These are phyloP conservation scores for Brasenia schreberi DNA, from an alignment of 164 flowering plant species.

Conservation along the genomic window DNA sequence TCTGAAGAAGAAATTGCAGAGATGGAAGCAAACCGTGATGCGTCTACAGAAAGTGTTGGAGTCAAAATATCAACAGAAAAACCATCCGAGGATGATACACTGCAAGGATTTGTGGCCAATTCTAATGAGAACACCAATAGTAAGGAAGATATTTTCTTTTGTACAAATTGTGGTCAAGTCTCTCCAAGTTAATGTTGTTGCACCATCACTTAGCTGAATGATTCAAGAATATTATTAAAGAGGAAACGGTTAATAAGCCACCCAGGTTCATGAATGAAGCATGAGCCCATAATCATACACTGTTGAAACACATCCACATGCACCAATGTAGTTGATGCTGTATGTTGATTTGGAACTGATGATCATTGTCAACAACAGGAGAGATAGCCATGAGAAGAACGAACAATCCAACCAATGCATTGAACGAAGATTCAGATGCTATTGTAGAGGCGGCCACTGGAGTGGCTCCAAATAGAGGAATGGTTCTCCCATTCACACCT, in stretches of 20 bases:
- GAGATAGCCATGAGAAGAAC: slow-evolving; percentile 44
- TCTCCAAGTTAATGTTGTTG: too few relatives aligned
- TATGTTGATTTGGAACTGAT: background rate
- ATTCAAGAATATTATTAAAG: too few relatives aligned
- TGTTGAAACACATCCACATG: too few relatives aligned
- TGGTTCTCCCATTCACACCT: slow-evolving; percentile 91
- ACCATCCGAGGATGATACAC: background rate
- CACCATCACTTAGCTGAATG: too few relatives aligned
- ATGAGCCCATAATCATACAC: too few relatives aligned
- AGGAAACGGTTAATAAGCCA: too few relatives aligned
- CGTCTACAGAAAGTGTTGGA: slow-evolving; percentile 11
- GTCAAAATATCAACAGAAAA: slow-evolving; percentile 15
- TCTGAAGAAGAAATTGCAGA: slow-evolving; percentile 18
- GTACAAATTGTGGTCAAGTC: too few relatives aligned
- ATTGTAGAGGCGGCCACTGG: slow-evolving; percentile 36
- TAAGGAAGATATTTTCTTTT: slow-evolving; percentile 11
- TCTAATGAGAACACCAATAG: slow-evolving; percentile 51
- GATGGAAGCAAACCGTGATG: background rate
- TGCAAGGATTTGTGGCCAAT: slow-evolving; percentile 14
- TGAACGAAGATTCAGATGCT: slow-evolving; percentile 28
- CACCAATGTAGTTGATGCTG: too few relatives aligned
- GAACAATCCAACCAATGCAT: slow-evolving; percentile 32
- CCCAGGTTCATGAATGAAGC: too few relatives aligned
- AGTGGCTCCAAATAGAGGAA: slow-evolving; percentile 78
- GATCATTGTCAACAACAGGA: slow-evolving; percentile 20